Evolutionary conservation across 164 flowering plant species (phyloP).

Genomic region (Vitis labrusca): DNA sequence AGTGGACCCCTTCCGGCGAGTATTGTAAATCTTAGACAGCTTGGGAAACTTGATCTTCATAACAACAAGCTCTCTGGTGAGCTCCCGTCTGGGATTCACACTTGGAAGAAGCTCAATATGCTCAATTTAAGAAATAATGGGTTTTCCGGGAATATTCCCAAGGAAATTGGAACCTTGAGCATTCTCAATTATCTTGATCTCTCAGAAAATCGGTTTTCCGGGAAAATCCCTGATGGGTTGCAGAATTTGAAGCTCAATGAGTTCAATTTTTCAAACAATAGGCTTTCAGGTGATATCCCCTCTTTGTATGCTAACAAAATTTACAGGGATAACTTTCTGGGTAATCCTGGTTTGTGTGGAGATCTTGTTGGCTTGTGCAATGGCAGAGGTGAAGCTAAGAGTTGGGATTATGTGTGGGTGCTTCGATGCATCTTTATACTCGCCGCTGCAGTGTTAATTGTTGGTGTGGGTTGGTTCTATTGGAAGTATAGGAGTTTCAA

Average conservation of each 20-base stretch:
- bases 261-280: slow-evolving; percentile 60
- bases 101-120: slow-evolving; percentile 60
- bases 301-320: slow-evolving; percentile 41
- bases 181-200: slow-evolving; percentile 68
- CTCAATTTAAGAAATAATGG: slow-evolving; percentile 51
- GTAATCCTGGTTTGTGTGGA: slow-evolving; percentile 68
- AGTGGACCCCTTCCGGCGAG: slow-evolving; percentile 41
- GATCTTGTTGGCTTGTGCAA: slow-evolving; percentile 49
- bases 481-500: slow-evolving; percentile 47
- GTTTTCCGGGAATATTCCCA: slow-evolving; percentile 54
- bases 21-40: slow-evolving; percentile 37
- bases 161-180: slow-evolving; percentile 46
- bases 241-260: slow-evolving; percentile 67
- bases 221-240: slow-evolving; percentile 49
- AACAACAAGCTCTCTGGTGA: slow-evolving; percentile 52
- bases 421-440: slow-evolving; percentile 47
- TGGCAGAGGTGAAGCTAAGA: slow-evolving; percentile 21
- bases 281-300: slow-evolving; percentile 54
- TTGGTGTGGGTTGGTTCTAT: slow-evolving; percentile 54
- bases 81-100: slow-evolving; percentile 39
- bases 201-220: slow-evolving; percentile 52
- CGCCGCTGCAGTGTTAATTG: slow-evolving; percentile 42
- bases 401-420: slow-evolving; percentile 42
- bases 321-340: slow-evolving; percentile 55
- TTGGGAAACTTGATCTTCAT: slow-evolving; percentile 54